Conservation (phyloP, 805 yeast species). For the Ogataea glucozyma region DNA sequence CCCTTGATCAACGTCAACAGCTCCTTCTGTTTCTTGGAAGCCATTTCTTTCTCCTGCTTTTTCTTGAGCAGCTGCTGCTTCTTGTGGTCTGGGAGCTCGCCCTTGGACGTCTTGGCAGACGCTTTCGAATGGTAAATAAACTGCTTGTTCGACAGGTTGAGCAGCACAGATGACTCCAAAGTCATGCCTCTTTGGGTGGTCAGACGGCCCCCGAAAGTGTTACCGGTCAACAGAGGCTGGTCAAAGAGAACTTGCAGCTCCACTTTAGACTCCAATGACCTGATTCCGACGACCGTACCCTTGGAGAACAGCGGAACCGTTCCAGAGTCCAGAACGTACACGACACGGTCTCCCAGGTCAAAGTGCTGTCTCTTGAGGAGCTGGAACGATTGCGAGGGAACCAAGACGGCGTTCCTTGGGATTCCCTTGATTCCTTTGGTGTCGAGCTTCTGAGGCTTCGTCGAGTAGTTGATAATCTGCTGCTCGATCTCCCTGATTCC, state of each 20-base stretch:
- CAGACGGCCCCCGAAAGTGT: constrained; percentile 75
- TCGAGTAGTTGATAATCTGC: constrained; percentile 48
- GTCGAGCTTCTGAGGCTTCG: constrained; percentile 45
- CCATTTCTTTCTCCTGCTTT: constrained; percentile 29
- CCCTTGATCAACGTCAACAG: constrained; percentile 46
- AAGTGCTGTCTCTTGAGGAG: constrained; percentile 74
- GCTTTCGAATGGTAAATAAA: constrained; percentile 74
- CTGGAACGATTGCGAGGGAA: constrained; percentile 71
- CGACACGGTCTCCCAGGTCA: constrained; percentile 84
- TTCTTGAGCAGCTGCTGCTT: constrained; percentile 23
- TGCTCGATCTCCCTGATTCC: constrained; percentile 70
- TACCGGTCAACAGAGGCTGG: constrained; percentile 77
- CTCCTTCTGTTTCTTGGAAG: constrained; percentile 41
- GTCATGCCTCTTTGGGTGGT: constrained; percentile 79
- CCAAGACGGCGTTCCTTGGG: constrained; percentile 79
- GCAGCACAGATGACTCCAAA: constrained; percentile 75
- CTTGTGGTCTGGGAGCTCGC: constrained; percentile 20
- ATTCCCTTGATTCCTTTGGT: constrained; percentile 71
- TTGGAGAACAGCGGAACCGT: constrained; percentile 83
- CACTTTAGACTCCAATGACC: constrained; percentile 57
- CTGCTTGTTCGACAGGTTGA: constrained; percentile 76
- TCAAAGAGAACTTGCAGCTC: constrained; percentile 84
- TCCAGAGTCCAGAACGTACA: constrained; percentile 82
- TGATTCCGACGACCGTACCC: constrained; percentile 82
- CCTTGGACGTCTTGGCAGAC: constrained; percentile 42